Conservation (phyloP, 140 eudicot species). For the Anethum foeniculum region DNA sequence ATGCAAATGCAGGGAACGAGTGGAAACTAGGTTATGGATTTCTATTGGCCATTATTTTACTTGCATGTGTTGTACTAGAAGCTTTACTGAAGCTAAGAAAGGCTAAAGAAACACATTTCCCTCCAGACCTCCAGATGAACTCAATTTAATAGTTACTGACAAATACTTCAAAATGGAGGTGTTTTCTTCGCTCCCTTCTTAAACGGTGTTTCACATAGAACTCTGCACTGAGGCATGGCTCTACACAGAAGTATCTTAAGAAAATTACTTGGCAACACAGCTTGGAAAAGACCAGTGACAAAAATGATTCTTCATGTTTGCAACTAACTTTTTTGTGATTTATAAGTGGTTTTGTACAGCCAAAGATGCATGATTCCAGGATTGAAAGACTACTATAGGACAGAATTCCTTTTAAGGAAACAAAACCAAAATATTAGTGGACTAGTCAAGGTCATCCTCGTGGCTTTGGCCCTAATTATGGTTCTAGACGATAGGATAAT, state of each 20-base stretch:
- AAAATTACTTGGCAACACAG: not conserved
- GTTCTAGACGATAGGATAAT: not conserved
- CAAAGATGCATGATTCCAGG: not conserved
- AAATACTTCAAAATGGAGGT: not conserved
- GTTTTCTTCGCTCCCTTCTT: not conserved
- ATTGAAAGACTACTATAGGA: not conserved
- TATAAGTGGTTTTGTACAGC: not conserved
- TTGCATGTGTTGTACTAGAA: slow-evolving; percentile 50
- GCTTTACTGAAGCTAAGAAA: slow-evolving; percentile 47
- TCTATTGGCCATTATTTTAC: slow-evolving; percentile 42
- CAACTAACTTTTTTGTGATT: not conserved
- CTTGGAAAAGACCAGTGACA: not conserved
- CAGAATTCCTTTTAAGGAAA: not conserved
- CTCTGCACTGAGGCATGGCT: not conserved
- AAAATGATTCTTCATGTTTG: not conserved
- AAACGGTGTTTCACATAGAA: not conserved
- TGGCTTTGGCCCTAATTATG: not conserved
- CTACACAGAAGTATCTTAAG: not conserved
- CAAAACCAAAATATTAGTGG: not conserved
- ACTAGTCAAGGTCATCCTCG: not conserved
- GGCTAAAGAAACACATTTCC: slow-evolving; percentile 29
- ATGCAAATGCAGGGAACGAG: slow-evolving; percentile 54
- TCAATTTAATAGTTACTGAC: slow-evolving; percentile 17
- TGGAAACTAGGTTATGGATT: slow-evolving; percentile 92
- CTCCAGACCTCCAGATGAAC: slow-evolving; percentile 50